These are phyloP conservation scores for Aspergillus leporis DNA, from an alignment of 495 filamentous ascomycete genomes.

Conservation along the genomic window DNA sequence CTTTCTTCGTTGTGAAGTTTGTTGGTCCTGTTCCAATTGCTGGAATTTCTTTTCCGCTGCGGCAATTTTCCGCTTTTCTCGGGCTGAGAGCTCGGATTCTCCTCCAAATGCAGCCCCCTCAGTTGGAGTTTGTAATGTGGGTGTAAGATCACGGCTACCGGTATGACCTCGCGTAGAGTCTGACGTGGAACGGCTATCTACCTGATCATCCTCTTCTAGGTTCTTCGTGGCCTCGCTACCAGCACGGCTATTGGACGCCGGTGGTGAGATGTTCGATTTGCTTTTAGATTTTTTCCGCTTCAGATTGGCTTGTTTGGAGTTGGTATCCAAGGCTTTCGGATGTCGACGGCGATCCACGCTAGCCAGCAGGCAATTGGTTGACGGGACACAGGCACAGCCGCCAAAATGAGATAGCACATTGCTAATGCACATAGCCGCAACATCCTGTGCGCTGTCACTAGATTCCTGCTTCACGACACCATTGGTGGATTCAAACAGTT, in stretches of 20 bases:
- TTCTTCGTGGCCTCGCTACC: constrained; percentile 68
- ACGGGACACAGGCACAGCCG: constrained; percentile 77
- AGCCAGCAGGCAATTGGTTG: constrained; percentile 65
- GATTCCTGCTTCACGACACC: constrained; percentile 49
- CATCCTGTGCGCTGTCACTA: constrained; percentile 45
- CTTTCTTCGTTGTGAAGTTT: constrained; percentile 41
- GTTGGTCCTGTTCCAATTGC: constrained; percentile 56
- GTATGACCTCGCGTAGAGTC: constrained; percentile 73
- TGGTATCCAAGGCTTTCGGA: constrained; percentile 43
- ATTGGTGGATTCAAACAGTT: constrained; percentile 46
- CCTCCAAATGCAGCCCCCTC: constrained; percentile 51
- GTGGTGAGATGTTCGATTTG: constrained; percentile 62
- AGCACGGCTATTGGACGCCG: constrained; percentile 77
- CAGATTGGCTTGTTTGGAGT: constrained; percentile 32
- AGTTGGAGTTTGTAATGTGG: constrained; percentile 43
- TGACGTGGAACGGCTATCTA: constrained; percentile 65
- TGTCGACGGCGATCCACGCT: constrained; percentile 70
- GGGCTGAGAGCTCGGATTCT: constrained; percentile 70
- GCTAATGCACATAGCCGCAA: constrained; percentile 60
- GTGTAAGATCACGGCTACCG: constrained; percentile 80
- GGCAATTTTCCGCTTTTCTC: constrained; percentile 85
- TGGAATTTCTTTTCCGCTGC: constrained; percentile 76
- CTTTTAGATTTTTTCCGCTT: constrained; percentile 62
- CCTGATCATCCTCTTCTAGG: constrained; percentile 51
- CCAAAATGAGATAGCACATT: constrained; percentile 81